These are phyloP conservation scores for Ceratocystis huliohia DNA, from an alignment of 2,329 filamentous ascomycete genomes.

Conservation along the genomic window DNA sequence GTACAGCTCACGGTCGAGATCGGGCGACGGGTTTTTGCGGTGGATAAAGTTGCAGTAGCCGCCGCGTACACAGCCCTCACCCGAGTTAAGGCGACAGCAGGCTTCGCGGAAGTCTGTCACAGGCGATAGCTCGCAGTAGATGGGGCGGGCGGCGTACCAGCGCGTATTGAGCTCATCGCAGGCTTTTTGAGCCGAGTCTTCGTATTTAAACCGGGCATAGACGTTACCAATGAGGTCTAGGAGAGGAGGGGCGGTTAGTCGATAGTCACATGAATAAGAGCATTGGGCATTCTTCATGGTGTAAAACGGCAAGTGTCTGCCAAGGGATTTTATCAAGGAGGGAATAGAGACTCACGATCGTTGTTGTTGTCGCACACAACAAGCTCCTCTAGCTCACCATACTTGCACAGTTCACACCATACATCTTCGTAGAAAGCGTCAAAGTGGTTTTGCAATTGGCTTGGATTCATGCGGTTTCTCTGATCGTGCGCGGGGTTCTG, in stretches of 20 bases:
- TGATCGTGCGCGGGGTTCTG: conserved; percentile 96
- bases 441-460: conserved; percentile 97
- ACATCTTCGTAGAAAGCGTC: conserved; percentile 99
- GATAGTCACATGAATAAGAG: not conserved
- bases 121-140: conserved; percentile 94
- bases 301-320: not conserved
- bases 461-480: conserved; percentile 91
- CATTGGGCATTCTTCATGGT: not conserved
- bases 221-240: conserved; percentile 93
- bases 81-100: conserved; percentile 85
- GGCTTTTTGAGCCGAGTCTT: conserved; percentile 84
- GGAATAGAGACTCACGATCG: conserved; percentile 55
- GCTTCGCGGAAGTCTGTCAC: conserved; percentile 98
- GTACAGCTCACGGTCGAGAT: conserved; percentile 77
- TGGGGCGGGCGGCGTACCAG: conserved; percentile 93
- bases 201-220: conserved; percentile 99
- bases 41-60: conserved; percentile 99
- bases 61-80: conserved; percentile 88
- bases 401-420: conserved; percentile 99
- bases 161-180: conserved; percentile 88
- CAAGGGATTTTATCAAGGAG: too few species aligned
- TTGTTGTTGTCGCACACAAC: conserved; percentile 99
- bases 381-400: conserved; percentile 91
- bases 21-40: conserved; percentile 80
- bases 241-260: conserved; percentile 23